These are phyloP conservation scores for Nectriaceae sp. DNA, from an alignment of 2,329 filamentous ascomycete genomes.

Conservation along the genomic window DNA sequence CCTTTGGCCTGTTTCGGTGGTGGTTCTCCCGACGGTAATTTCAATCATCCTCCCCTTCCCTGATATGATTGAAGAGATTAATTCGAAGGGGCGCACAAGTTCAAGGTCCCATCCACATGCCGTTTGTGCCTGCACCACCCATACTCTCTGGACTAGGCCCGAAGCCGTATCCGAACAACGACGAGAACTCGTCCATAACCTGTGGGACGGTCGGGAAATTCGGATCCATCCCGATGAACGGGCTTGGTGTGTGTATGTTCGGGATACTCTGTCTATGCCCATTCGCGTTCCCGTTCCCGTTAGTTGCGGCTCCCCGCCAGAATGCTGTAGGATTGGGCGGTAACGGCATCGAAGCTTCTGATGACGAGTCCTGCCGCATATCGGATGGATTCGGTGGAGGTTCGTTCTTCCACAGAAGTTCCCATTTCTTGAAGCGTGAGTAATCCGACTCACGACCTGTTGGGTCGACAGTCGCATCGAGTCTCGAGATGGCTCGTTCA, in stretches of 20 bases:
- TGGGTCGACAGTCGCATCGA: slow-evolving; percentile 44
- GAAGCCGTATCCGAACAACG: slow-evolving; percentile 33
- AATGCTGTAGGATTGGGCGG: slow-evolving; percentile 25
- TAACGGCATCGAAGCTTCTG: slow-evolving; percentile 23
- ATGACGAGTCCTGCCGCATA: slow-evolving; percentile 24
- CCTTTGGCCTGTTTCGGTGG: neutral
- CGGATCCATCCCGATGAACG: slow-evolving; percentile 39
- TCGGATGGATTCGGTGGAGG: slow-evolving; percentile 29
- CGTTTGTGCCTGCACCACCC: slow-evolving; percentile 23
- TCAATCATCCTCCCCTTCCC: no score
- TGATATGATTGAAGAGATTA: slow-evolving; percentile 4
- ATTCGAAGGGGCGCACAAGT: neutral
- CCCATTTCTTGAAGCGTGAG: slow-evolving; percentile 53
- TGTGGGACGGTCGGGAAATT: slow-evolving; percentile 41
- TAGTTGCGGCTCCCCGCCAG: slow-evolving; percentile 22
- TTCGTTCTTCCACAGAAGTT: slow-evolving; percentile 49
- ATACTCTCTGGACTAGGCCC: slow-evolving; percentile 33
- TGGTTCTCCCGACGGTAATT: neutral
- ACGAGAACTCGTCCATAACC: slow-evolving; percentile 40
- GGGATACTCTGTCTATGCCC: slow-evolving; percentile 21
- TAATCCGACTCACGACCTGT: slow-evolving; percentile 48
- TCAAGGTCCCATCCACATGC: slow-evolving; percentile 32
- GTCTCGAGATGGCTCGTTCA: slow-evolving; percentile 47
- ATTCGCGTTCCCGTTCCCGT: slow-evolving; percentile 15
- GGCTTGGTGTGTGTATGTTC: slow-evolving; percentile 31